Base-by-base conservation (phyloP, 148 eudicot species). In the Camellia granthamiana region DNA sequence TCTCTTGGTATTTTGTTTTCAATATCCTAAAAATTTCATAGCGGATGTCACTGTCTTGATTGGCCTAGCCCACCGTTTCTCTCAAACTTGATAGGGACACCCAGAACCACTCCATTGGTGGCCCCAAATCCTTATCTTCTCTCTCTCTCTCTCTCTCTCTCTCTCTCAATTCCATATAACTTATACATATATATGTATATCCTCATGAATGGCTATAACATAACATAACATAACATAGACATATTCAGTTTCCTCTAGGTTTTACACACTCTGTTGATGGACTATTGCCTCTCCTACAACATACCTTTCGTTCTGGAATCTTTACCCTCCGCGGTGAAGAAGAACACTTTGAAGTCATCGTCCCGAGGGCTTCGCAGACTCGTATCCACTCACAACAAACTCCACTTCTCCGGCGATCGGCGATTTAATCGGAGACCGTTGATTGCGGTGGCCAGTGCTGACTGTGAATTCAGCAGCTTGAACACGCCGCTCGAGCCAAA, bases 401-500 rank as follows among this genome's bases (percentile, higher is more conserved):
- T 21, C 77, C 65, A 6, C 30, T 41, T 58, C 41, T 41, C 55
- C 69, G 74, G 75, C 7, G 3, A 52, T 65, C 74, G 47, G 83
- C 42, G 67, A 5, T 43, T 72, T 15, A 30, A 23, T 3, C 79
- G 84, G 76, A 67, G 81, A 63, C 69, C 84, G 76, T 74, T 15
- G 77, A 64, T 78, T 65, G 86, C 49, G 19, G 81, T 46, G 54
- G 80, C 76, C n/a, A 69, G 77, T 59, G 86, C 56, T 58, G 55
- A 79, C 76, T 82, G 87, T 59, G 88, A 65, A 41, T 88, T 80
- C 41, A 77, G 87, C 64, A 81, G 91, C 79, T 79, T 90, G 80
- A 90, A 85, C 81, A 79, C 91, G 68, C 98, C 98, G 52, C 81
- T 92, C 2, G 85, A 88, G 82, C 89, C 87, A 19, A 75, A 30